Conservation (phyloP, 495 filamentous ascomycete genomes). For the Lasiosphaeriaceae sp. region DNA sequence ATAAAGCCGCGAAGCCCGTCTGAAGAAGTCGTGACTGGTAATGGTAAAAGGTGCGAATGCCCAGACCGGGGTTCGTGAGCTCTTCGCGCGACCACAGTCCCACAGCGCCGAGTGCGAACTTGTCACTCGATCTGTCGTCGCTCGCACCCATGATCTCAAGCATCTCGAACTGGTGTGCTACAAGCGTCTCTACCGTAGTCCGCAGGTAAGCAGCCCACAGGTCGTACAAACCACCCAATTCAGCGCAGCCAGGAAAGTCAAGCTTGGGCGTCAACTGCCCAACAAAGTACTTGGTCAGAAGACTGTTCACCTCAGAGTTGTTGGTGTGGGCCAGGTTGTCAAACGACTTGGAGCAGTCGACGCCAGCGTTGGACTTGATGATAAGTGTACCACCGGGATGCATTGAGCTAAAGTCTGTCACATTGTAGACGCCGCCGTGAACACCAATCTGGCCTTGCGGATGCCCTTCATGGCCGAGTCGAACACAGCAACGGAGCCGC, state of each 20-base stretch:
- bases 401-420: constrained; percentile 48
- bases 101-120: constrained; percentile 17
- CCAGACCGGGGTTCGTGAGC: constrained; percentile 40
- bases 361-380: constrained; percentile 49
- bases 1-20: constrained; percentile 45
- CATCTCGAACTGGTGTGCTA: constrained; percentile 48
- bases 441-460: constrained; percentile 48
- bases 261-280: constrained; percentile 46
- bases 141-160: constrained; percentile 44
- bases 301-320: constrained; percentile 46
- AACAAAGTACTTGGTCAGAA: constrained; percentile 51
- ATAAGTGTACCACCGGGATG: constrained; percentile 49
- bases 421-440: constrained; percentile 47
- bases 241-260: constrained; percentile 36
- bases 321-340: constrained; percentile 50
- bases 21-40: constrained; percentile 51
- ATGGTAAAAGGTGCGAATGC: constrained; percentile 47
- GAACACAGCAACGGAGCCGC: constrained; percentile 49
- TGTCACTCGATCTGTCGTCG: constrained; percentile 17
- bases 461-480: constrained; percentile 52
- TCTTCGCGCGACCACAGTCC: constrained; percentile 44
- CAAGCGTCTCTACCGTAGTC: constrained; percentile 44
- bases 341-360: constrained; percentile 49
- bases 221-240: constrained; percentile 40
- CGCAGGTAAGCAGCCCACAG: constrained; percentile 45